These are phyloP conservation scores for Hermanozyma aechmeae DNA, from an alignment of 805 yeast species.

Conservation along the genomic window DNA sequence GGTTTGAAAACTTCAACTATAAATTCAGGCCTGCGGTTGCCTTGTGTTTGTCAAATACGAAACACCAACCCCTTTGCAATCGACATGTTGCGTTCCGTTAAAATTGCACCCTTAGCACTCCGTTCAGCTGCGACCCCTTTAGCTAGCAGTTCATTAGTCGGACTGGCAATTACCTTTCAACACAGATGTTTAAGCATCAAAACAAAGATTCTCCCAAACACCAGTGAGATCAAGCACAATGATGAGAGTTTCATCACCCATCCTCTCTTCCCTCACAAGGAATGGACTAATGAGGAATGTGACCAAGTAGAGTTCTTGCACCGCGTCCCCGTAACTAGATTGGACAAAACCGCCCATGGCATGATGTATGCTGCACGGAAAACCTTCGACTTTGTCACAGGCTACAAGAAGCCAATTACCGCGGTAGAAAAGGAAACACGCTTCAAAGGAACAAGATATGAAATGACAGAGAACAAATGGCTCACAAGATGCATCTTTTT, in stretches of 20 bases:
- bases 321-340: conserved; percentile 33
- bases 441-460: conserved; percentile 31
- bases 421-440: conserved; percentile 14
- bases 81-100: no score
- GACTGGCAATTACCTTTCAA: no score
- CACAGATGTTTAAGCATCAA: no score
- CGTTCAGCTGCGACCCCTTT: no score
- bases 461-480: conserved; percentile 60
- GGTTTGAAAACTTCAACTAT: no score
- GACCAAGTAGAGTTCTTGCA: conserved; percentile 39
- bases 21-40: no score
- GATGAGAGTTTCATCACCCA: conserved; percentile 30
- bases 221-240: conserved; percentile 11
- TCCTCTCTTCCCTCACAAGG: conserved; percentile 30
- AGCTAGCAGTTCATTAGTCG: no score
- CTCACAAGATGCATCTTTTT: conserved; percentile 51
- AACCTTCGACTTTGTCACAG: conserved; percentile 54
- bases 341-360: conserved; percentile 45
- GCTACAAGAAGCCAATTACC: conserved; percentile 49
- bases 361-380: conserved; percentile 37
- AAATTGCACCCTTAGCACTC: no score
- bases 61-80: no score
- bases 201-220: conserved; percentile 8
- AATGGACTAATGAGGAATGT: conserved; percentile 20
- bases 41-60: no score